A percentile compares a stretch with the other conserved stretches of the same genome.
Conservation (phyloP, 805 yeast genomes). For the Kluyveromyces starmeri region DNA sequence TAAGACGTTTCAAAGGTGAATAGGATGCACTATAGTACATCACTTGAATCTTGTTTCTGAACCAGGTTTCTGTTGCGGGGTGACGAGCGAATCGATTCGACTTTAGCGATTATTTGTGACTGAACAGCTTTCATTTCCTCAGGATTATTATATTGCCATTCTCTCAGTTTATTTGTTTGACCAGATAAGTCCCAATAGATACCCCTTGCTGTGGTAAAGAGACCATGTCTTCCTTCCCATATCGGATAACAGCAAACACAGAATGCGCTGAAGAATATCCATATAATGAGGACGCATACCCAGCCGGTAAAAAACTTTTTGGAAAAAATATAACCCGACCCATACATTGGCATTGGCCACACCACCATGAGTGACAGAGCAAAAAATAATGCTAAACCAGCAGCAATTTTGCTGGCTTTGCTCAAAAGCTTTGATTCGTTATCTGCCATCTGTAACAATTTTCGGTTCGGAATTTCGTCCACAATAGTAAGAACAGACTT, state of each 20-base stretch:
- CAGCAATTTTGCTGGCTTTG: conserved; percentile 54
- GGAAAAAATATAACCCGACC: conserved; percentile 65
- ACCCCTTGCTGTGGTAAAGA: conserved; percentile 60
- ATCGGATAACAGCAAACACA: conserved; percentile 63
- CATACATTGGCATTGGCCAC: conserved; percentile 97
- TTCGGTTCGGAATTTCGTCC: conserved; percentile 19
- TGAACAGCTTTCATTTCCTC: conserved; percentile 68
- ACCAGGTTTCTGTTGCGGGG: not conserved
- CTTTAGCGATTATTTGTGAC: conserved; percentile 46
- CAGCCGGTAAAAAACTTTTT: conserved; percentile 79
- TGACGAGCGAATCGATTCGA: conserved; percentile 1
- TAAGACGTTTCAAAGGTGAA: too few relatives aligned
- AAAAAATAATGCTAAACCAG: conserved; percentile 48
- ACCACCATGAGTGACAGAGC: conserved; percentile 57
- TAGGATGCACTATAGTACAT: too few relatives aligned
- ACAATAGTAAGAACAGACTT: conserved; percentile 27
- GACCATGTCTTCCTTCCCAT: conserved; percentile 62
- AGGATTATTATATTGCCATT: conserved; percentile 70
- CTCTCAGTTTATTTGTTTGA: conserved; percentile 59
- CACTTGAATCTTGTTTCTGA: too few relatives aligned
- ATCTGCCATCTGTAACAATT: conserved; percentile 23
- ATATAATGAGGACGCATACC: conserved; percentile 72
- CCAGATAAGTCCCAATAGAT: conserved; percentile 82
- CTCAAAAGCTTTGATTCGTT: conserved; percentile 45
- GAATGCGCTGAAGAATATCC: conserved; percentile 63